Evolutionary conservation across 805 yeast species (phyloP), one percentile per base, ranked within the genome.

Genomic region (Candida hispaniensis): DNA sequence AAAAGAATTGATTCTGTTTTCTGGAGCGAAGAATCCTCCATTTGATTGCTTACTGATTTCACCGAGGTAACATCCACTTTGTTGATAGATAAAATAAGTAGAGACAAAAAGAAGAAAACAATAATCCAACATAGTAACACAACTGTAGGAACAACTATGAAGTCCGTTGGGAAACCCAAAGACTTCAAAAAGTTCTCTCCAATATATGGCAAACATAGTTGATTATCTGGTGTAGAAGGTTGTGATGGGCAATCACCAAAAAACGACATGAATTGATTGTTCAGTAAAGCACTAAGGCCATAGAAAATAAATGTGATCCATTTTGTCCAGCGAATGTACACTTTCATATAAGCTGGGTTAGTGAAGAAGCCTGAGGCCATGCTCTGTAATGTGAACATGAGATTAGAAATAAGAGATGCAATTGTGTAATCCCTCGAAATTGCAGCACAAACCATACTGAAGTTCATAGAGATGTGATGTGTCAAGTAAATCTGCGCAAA

Each of bases 291-390:
- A 2, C 91, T 91, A 54, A 78, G 79, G 0, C 75, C 75, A 49
- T 78, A 82, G 81, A 86, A 83, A 34, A 77, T 64, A 50, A 70
- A 79, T 0, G 88, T 75, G 39, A 75, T 59, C 54, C 79, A 82
- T 50, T 77, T 79, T 4, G 76, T 67, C 94, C 94, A 82, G 20
- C 82, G 63, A 6, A 82, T 93, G 48, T 83, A 83, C 1, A 79
- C 93, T 0, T 93, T 93, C 73, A 81, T 66, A 1, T 71, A 64
- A 6, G 63, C 60, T 1, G 85, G 71, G 52, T 81, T 80, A 14
- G 76, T 79, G 49, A 78, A 81, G 55, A 71, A 79, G 1, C 94
- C 94, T 52, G 82, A 75, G 0, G 82, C 81, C 65, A 79, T 69
- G 34, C 80, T 71, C 47, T 80, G 82, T 16, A 79, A 57, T 18